These are phyloP conservation scores for Clarireedia sp. DNA, from an alignment of 2,329 filamentous ascomycete species.

Conservation along the genomic window DNA sequence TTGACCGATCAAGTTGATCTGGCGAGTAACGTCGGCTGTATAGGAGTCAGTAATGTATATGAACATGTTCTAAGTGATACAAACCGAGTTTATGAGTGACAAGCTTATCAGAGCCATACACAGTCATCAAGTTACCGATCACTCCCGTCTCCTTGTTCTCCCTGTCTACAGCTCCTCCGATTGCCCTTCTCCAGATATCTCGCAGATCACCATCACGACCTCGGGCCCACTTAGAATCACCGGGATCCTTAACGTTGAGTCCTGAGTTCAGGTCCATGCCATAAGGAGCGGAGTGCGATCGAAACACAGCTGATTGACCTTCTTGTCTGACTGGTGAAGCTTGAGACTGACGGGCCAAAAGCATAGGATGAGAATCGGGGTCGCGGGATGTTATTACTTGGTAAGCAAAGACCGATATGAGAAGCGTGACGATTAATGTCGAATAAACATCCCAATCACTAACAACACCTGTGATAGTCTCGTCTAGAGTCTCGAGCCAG, in stretches of 20 bases:
- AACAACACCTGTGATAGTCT: constrained; percentile 58
- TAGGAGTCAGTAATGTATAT: constrained; percentile 18
- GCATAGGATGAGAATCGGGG: constrained; percentile 84
- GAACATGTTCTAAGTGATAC: constrained; percentile 9
- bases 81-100: constrained; percentile 61
- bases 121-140: constrained; percentile 65
- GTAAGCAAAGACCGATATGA: constrained; percentile 63
- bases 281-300: constrained; percentile 77
- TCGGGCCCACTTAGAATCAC: constrained; percentile 71
- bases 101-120: constrained; percentile 67
- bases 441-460: constrained; percentile 78
- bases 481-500: constrained; percentile 61
- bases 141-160: constrained; percentile 53
- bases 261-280: constrained; percentile 73
- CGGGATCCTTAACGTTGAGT: constrained; percentile 73
- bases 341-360: constrained; percentile 77
- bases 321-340: constrained; percentile 72
- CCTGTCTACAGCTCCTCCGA: constrained; percentile 54
- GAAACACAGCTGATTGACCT: constrained; percentile 77
- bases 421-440: constrained; percentile 58
- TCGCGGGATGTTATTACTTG: constrained; percentile 65
- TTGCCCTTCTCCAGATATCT: constrained; percentile 77
- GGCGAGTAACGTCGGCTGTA: constrained; percentile 64
- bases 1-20: constrained; percentile 81
- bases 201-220: constrained; percentile 84